Conservation (phyloP, 768 basidiomycete genomes). For the Agaricus bisporus region DNA sequence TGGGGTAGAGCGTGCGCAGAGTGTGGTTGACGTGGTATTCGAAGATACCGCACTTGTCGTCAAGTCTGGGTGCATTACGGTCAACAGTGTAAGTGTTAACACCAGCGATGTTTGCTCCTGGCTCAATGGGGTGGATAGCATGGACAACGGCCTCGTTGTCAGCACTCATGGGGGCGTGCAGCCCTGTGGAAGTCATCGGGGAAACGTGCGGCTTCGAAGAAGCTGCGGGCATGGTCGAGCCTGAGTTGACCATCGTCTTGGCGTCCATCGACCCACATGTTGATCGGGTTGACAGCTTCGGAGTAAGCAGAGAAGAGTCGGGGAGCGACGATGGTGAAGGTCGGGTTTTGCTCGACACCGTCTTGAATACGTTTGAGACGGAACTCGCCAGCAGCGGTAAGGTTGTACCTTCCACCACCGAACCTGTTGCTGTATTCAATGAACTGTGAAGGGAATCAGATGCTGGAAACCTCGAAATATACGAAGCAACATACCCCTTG, state of each 20-base stretch:
- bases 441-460: constrained; percentile 6
- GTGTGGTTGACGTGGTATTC: constrained; percentile 15
- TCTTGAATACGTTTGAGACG: constrained; percentile 13
- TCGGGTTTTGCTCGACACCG: constrained; percentile 16
- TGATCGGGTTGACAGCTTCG: constrained; percentile 11
- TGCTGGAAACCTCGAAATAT: not conserved
- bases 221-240: constrained; percentile 12
- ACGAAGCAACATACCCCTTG: constrained; percentile 8
- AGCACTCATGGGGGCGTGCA: constrained; percentile 1
- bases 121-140: constrained; percentile 10
- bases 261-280: constrained; percentile 16
- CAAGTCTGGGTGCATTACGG: constrained; percentile 6
- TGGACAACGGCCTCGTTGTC: constrained; percentile 1
- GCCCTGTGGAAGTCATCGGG: constrained; percentile 13
- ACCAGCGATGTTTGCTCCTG: constrained; percentile 13
- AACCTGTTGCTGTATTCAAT: constrained; percentile 13
- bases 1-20: constrained; percentile 13
- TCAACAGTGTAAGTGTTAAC: constrained; percentile 12
- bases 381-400: constrained; percentile 12
- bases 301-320: constrained; percentile 14
- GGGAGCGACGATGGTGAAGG: constrained; percentile 12
- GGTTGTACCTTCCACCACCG: constrained; percentile 16
- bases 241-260: constrained; percentile 9
- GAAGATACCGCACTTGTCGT: constrained; percentile 12
- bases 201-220: constrained; percentile 13